phyloP scores from a whole-genome alignment of 257 asterid genomes.

The Nicotiana attenuata region DNA sequence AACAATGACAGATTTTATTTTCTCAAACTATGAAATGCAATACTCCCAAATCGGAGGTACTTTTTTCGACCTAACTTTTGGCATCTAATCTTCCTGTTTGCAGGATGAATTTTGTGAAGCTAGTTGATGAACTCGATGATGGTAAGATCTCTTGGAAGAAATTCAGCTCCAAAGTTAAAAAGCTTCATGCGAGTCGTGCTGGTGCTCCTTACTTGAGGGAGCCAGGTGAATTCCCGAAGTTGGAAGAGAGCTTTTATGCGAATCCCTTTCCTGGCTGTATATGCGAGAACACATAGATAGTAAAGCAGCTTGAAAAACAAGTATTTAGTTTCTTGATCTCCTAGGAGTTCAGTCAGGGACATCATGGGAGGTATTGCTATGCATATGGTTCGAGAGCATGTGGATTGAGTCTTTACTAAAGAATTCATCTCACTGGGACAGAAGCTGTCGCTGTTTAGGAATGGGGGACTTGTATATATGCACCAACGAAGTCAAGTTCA shows the following conservation, averaged over 20 bases:
- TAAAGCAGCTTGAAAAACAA: not conserved
- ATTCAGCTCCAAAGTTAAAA: slow-evolving; percentile 66
- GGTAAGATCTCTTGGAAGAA: slow-evolving; percentile 77
- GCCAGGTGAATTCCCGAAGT: slow-evolving; percentile 79
- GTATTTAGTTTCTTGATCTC: not conserved
- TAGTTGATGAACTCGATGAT: slow-evolving; percentile 72
- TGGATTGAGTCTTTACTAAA: not conserved
- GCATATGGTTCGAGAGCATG: slow-evolving; percentile 4
- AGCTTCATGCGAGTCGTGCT: slow-evolving; percentile 56
- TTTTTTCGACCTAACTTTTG: not conserved
- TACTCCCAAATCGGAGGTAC: not conserved
- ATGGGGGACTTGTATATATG: slow-evolving; percentile 1
- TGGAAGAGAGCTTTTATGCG: slow-evolving; percentile 92
- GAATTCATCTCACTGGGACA: not conserved
- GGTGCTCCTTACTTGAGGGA: slow-evolving; percentile 92
- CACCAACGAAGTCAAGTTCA: not conserved
- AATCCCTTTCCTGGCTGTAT: slow-evolving; percentile 91
- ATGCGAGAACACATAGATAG: slow-evolving; percentile 52
- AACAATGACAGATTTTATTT: not conserved
- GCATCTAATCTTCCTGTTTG: slow-evolving; percentile 12
- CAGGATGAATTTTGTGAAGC: slow-evolving; percentile 78
- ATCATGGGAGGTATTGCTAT: slow-evolving; percentile 2
- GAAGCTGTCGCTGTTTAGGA: not conserved
- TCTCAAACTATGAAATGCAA: not conserved
- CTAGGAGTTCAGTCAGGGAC: not conserved